A percentile compares a stretch with the other conserved stretches of the same genome.
phyloP scores from a whole-genome alignment of 305 asterid genomes.

The Nicotiana rustica region DNA sequence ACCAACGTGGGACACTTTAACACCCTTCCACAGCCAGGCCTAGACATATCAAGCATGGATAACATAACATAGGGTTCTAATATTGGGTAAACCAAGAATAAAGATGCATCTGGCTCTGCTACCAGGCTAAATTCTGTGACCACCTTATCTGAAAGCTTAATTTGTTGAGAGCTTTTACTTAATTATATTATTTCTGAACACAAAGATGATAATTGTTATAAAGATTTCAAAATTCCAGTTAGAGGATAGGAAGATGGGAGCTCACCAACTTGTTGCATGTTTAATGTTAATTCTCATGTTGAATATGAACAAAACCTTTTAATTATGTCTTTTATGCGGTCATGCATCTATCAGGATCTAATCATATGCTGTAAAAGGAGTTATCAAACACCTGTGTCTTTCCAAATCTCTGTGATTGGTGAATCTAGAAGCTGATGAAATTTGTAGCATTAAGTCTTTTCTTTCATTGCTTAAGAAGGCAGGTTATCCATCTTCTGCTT shows the following conservation, averaged over 20 bases:
- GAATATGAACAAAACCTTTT: conserved; percentile 15
- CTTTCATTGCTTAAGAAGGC: conserved; percentile 10
- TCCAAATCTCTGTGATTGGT: neutral
- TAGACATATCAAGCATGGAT: neutral
- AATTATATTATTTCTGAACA: neutral
- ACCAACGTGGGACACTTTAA: neutral
- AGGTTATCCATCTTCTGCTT: conserved; percentile 3
- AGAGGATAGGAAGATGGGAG: conserved; percentile 26
- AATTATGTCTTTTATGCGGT: neutral
- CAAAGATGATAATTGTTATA: neutral
- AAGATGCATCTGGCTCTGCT: neutral
- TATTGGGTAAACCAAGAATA: neutral
- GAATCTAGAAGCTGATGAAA: conserved; percentile 17
- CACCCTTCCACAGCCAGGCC: neutral
- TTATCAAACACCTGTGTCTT: neutral
- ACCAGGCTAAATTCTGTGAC: neutral
- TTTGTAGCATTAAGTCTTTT: conserved; percentile 13
- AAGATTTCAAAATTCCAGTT: conserved; percentile 3
- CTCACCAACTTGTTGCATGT: neutral
- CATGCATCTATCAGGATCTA: neutral
- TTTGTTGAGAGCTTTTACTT: neutral
- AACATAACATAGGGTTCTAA: conserved; percentile 19
- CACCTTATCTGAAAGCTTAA: neutral
- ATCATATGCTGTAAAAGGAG: neutral
- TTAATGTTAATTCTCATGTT: conserved; percentile 26